Percentiles rank a stretch among this genome's conserved stretches.
phyloP scores from a whole-genome alignment of 148 eudicot species.

The Cornus suecica region DNA sequence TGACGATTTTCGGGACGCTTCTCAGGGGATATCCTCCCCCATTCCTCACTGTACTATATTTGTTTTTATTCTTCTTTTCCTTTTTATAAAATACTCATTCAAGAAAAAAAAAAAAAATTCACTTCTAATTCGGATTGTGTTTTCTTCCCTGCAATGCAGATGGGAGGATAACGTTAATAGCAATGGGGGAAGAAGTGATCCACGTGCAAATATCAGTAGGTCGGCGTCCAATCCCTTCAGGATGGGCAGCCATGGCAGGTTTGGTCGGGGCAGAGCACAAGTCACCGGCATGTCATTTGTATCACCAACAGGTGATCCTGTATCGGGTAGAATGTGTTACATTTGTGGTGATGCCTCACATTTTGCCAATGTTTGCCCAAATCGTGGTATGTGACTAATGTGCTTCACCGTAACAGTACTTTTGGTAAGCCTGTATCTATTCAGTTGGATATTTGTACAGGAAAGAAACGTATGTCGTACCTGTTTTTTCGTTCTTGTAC shows the following conservation, averaged over 20 bases:
- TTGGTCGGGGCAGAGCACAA: not conserved
- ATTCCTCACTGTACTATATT: no score
- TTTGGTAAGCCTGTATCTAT: not conserved
- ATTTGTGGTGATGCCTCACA: slow-evolving; percentile 87
- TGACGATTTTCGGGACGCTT: no score
- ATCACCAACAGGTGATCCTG: slow-evolving; percentile 91
- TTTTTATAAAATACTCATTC: not conserved
- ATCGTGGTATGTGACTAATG: slow-evolving; percentile 44
- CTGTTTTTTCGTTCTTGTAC: no score
- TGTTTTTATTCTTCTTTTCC: not conserved
- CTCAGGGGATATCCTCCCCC: no score
- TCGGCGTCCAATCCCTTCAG: not conserved
- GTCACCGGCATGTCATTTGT: slow-evolving; percentile 51
- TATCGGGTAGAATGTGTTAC: slow-evolving; percentile 65
- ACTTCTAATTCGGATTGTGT: not conserved
- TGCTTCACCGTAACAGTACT: not conserved
- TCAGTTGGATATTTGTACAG: no score
- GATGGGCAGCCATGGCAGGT: slow-evolving; percentile 30
- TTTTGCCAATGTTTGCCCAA: slow-evolving; percentile 90
- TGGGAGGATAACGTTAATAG: slow-evolving; percentile 71
- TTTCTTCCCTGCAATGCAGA: slow-evolving; percentile 29
- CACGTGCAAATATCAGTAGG: not conserved
- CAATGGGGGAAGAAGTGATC: slow-evolving; percentile 25
- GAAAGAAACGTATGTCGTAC: no score
- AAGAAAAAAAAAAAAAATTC: not conserved